phyloP scores from a whole-genome alignment of 306 rosid species.

The Medicago arabica region DNA sequence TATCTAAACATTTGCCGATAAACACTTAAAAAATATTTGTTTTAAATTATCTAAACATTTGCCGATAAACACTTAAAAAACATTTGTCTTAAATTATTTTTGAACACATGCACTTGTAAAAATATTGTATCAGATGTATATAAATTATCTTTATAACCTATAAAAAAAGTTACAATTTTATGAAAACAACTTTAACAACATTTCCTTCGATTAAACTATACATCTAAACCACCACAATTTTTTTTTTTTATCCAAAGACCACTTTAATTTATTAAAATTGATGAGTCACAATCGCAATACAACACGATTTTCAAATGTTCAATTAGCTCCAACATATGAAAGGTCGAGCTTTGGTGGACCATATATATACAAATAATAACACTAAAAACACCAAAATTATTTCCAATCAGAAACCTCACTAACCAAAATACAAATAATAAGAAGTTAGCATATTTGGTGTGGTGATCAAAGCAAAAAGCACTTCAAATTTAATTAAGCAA shows the following conservation, averaged over 20 bases:
- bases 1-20: not conserved
- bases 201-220: not conserved
- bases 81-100: not conserved
- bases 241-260: not conserved
- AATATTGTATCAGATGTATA: not conserved
- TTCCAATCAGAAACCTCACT: not conserved
- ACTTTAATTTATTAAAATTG: not conserved
- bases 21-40: not conserved
- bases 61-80: not conserved
- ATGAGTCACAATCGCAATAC: not conserved
- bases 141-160: not conserved
- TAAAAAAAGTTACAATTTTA: not conserved
- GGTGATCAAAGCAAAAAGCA: constrained; percentile 10
- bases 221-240: too few species aligned
- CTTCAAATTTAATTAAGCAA: constrained; percentile 1
- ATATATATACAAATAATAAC: not conserved
- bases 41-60: not conserved
- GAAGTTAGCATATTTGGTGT: not conserved
- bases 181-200: not conserved
- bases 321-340: not conserved
- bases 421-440: not conserved
- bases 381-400: not conserved
- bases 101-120: not conserved
- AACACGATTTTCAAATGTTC: constrained; percentile 2
- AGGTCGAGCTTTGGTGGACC: not conserved